Base-by-base conservation (phyloP, 192 early-diverging fungal genomes). In the Rhizoclosmatium sp. region DNA sequence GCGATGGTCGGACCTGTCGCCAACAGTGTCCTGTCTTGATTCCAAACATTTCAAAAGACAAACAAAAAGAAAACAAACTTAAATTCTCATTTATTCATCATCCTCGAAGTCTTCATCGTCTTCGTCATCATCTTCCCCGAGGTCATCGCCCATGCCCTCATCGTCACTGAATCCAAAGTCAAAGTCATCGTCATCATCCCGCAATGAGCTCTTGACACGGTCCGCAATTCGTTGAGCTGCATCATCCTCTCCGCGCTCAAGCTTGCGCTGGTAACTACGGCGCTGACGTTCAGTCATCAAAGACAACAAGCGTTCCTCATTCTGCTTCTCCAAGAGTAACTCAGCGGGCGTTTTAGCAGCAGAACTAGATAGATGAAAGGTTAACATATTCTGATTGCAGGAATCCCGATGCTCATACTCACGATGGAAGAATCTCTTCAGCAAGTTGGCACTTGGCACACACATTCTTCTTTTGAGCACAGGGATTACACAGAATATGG, bases 401-500 rank as follows among this genome's bases (percentile, higher is more conserved):
- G 45, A 73, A 65, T 10, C 16, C 14, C 7, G 60, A 39, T 12
- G 31, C 31, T 31, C 31, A 31, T 5, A 16, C 48, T 65, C 40
- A 77, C 75, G 16, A 48, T 12, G 62, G 64, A 47, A 77, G 12
- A 56, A 77, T 77, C 31, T 77, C 75, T 56, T 65, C 75, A 12
- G 62, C 19, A 23, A 19, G 31, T 79, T 91, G 83, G 85, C 96
- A 99, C 85, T 98, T 98, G 51, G 96, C 96, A 69, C 96, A 99
- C 31, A 96, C 94, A 51, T 91, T 87, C 86, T 93, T 95, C 3
- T 82, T 79, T 42, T 71, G 70, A 3, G 96, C 94, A 81, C 98
- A 99, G 48, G 89, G 89, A 78, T 92, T 87, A 86, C 98, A 99
- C 2, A 97, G 81, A 14, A 97, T 92, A 86, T 98, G 98, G 84